These are phyloP conservation scores for Catharanthus roseus DNA, from an alignment of 257 asterid genomes.

Conservation along the genomic window DNA sequence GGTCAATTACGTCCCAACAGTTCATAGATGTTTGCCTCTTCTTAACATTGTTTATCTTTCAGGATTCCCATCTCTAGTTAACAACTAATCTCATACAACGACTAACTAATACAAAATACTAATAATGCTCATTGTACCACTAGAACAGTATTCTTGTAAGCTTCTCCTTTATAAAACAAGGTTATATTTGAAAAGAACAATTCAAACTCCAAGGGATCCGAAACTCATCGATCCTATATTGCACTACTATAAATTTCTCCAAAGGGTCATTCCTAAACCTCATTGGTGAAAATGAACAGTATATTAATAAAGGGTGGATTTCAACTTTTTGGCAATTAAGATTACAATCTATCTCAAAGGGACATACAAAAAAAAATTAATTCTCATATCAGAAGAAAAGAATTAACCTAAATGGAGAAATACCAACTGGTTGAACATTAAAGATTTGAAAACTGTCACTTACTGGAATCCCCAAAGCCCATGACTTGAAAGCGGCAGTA, in stretches of 20 bases:
- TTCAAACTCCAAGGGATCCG: background rate
- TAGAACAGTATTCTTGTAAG: background rate
- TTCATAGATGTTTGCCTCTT: background rate
- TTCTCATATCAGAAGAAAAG: background rate
- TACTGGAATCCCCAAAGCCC: constrained; percentile 75
- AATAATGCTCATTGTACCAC: background rate
- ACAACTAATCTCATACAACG: background rate
- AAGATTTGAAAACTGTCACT: constrained; percentile 5
- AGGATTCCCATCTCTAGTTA: background rate
- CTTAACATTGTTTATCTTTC: background rate
- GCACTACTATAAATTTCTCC: background rate
- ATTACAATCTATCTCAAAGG: background rate
- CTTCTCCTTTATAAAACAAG: background rate
- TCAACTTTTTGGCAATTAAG: background rate
- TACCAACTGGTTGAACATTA: background rate
- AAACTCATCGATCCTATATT: background rate
- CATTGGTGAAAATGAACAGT: background rate
- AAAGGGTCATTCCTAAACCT: background rate
- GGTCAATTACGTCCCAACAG: background rate
- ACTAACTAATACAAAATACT: background rate
- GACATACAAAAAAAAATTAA: background rate
- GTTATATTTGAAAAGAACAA: background rate
- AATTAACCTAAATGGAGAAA: background rate
- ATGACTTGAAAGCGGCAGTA: constrained; percentile 72
- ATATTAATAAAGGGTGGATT: background rate